These are phyloP conservation scores for Pyropia yezoensis DNA, from an alignment of 23 red algal genomes.

Conservation along the genomic window DNA sequence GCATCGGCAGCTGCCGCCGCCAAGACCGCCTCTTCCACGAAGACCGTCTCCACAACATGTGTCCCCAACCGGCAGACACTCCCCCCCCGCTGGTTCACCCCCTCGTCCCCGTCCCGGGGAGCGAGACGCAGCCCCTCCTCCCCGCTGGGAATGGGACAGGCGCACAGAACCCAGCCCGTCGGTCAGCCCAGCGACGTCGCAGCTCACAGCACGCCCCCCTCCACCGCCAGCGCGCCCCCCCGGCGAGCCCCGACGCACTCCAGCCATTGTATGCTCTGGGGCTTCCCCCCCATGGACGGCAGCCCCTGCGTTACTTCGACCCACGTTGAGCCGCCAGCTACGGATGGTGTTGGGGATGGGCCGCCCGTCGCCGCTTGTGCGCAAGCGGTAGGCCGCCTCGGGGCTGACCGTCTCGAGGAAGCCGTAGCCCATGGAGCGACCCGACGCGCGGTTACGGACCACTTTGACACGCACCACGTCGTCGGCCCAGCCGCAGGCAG, in stretches of 20 bases:
- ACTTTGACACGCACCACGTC: constrained; percentile 79
- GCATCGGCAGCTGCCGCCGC: too few relatives aligned
- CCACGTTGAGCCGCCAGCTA: constrained; percentile 72
- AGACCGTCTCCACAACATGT: too few relatives aligned
- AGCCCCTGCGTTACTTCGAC: constrained; percentile 15
- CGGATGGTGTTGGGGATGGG: constrained; percentile 69
- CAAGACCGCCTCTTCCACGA: too few relatives aligned
- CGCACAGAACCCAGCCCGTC: too few relatives aligned
- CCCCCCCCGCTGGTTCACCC: too few relatives aligned
- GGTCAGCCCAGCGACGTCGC: neutral
- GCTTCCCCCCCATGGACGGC: neutral
- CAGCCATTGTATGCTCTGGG: too few relatives aligned
- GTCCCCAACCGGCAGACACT: too few relatives aligned
- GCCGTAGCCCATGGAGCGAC: constrained; percentile 58
- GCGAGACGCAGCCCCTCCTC: neutral
- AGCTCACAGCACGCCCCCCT: too few relatives aligned
- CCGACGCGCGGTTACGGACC: constrained; percentile 48
- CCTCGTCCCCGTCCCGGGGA: neutral
- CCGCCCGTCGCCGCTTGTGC: constrained; percentile 37
- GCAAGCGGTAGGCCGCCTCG: constrained; percentile 54
- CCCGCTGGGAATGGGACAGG: too few relatives aligned
- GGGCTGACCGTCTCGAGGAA: constrained; percentile 57
- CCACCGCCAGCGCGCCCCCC: too few relatives aligned
- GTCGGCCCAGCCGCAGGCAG: constrained; percentile 51
- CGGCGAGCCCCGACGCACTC: too few relatives aligned